Percentiles rank a stretch among this genome's conserved stretches.
Evolutionary conservation across 306 rosid species (phyloP).

Genomic region (Cucurbita moschata): DNA sequence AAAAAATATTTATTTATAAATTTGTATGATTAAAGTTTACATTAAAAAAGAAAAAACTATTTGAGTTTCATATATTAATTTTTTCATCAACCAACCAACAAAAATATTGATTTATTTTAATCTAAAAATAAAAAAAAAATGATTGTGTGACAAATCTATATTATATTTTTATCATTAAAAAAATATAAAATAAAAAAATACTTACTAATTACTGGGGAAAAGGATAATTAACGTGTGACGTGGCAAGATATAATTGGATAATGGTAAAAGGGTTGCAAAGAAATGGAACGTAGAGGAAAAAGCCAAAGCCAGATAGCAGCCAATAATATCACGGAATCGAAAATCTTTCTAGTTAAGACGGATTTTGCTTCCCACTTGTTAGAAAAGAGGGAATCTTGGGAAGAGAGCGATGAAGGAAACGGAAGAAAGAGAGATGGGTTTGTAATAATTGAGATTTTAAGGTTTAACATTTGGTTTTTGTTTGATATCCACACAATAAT

Average conservation of each 20-base stretch:
- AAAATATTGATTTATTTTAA: neutral
- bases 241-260: neutral
- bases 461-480: neutral
- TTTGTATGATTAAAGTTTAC: neutral
- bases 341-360: slow-evolving; percentile 27
- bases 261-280: neutral
- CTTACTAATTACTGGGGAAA: too few species aligned
- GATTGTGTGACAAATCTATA: too few species aligned
- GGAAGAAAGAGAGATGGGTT: neutral
- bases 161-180: too few species aligned
- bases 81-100: neutral
- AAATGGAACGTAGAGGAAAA: neutral
- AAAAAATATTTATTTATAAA: neutral
- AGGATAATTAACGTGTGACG: neutral
- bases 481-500: slow-evolving; percentile 32
- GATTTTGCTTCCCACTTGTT: slow-evolving; percentile 22
- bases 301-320: neutral
- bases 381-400: neutral
- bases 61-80: neutral
- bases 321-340: neutral
- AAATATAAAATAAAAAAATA: too few species aligned
- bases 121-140: too few species aligned
- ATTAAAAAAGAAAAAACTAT: neutral
- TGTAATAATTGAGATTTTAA: neutral
- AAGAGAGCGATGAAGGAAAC: neutral